Base-by-base conservation (phyloP, 1,284 basidiomycete genomes). In the Apiotrichum gamsii region DNA sequence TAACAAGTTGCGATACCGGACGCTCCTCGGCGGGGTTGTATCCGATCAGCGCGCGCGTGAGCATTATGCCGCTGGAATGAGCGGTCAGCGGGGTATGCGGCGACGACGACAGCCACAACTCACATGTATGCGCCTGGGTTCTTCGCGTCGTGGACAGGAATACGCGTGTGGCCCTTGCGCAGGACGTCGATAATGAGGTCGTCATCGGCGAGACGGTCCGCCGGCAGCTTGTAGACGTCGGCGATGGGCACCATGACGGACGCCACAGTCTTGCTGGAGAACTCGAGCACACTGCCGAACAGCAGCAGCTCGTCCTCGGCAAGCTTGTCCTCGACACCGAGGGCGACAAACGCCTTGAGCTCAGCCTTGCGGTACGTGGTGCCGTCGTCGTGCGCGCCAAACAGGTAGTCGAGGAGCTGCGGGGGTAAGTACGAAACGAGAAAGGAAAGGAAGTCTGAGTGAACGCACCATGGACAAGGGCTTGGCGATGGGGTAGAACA, bases 331-430 rank as follows among this genome's bases (percentile, higher is more conserved):
- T 91, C 87, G 67, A 75, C 69, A 63, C 76, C 57, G 67, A 73
- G 37, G 67, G 86, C 39, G 18, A 96, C 80, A 69, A 96, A 95
- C 0, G 87, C 87, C 72, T 87, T 89, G 36, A 95, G 80, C 62
- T 93, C 87, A 0, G 87, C 86, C 67, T 90, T 90, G 59, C 89
- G 87, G 73, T 91, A 91, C 0, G 85, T 88, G 47, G 85, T 79
- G 0, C 77, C 69, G 35, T 74, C 67, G 30, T 61, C 64, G 54
- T 76, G 73, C 20, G 74, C 65, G 16, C 76, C 76, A 5, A 78
- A 69, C 18, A 74, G 58, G 35, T 59, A 67, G 59, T 78, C 76
- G 14, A 74, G 64, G 10, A 70, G 39, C 61, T 70, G 47, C 13
- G 16, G 8, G 3, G n/a, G n/a, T n/a, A n/a, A n/a, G n/a, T n/a